Conservation (phyloP, 345 rosid genomes). For the Eucalyptus erythrocorys region DNA sequence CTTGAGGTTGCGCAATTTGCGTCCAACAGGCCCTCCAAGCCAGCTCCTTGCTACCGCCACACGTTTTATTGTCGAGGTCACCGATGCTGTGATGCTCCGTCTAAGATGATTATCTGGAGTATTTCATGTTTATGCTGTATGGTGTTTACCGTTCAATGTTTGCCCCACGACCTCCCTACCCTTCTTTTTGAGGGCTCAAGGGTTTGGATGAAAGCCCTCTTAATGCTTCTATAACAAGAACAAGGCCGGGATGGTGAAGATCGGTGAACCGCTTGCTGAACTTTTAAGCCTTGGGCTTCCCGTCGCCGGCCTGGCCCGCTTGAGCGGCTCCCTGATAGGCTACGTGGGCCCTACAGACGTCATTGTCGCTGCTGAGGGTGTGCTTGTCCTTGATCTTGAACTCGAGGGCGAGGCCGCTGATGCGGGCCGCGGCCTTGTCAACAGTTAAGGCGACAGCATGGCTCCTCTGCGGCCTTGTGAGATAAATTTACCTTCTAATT, state of each 20-base stretch:
- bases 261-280: too few species aligned
- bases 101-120: neutral
- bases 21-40: too few species aligned
- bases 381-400: conserved; percentile 38
- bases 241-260: neutral
- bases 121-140: neutral
- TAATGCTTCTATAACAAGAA: neutral
- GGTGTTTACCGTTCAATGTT: neutral
- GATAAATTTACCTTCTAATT: too few species aligned
- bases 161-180: neutral
- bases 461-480: conserved; percentile 40
- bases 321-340: conserved; percentile 50
- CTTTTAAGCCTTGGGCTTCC: neutral
- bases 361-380: conserved; percentile 31
- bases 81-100: neutral
- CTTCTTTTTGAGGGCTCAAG: neutral
- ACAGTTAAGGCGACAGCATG: conserved; percentile 36
- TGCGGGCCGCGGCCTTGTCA: conserved; percentile 23
- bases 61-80: neutral
- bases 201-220: too few species aligned
- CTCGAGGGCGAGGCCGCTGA: conserved; percentile 18
- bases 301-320: neutral
- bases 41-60: too few species aligned
- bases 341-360: conserved; percentile 36
- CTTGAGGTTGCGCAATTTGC: too few species aligned